A percentile compares a stretch with the other conserved stretches of the same genome.
phyloP scores from a whole-genome alignment of 768 basidiomycete genomes.

The Panaeolus cyanescens region DNA sequence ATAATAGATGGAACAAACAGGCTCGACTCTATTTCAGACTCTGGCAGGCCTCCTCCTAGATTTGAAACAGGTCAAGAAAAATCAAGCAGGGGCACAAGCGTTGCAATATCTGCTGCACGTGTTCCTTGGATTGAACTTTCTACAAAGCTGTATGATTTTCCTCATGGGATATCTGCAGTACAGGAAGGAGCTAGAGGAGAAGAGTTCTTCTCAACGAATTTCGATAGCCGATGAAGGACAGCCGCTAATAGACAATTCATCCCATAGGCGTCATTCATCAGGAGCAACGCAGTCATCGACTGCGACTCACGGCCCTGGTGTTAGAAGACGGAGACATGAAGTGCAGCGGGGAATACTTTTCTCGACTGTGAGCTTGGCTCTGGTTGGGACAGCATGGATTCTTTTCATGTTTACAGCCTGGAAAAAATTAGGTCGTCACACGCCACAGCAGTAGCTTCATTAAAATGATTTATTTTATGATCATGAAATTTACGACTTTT shows the following conservation, averaged over 20 bases:
- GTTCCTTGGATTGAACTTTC: constrained; percentile 57
- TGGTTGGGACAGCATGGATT: constrained; percentile 59
- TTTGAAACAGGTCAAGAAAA: constrained; percentile 29
- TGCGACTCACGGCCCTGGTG: constrained; percentile 2
- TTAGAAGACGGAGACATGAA: constrained; percentile 27
- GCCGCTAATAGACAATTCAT: neutral
- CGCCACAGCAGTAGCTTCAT: neutral
- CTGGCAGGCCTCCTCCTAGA: constrained; percentile 73
- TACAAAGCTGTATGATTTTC: constrained; percentile 56
- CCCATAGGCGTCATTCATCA: neutral
- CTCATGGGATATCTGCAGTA: constrained; percentile 50
- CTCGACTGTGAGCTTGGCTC: constrained; percentile 36
- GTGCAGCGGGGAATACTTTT: constrained; percentile 53
- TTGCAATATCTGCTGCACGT: constrained; percentile 57
- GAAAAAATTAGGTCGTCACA: constrained; percentile 43
- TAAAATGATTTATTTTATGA: neutral
- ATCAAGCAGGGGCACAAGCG: constrained; percentile 25
- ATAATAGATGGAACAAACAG: constrained; percentile 70
- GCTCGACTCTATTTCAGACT: constrained; percentile 72
- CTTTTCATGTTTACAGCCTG: constrained; percentile 66
- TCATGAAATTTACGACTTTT: neutral
- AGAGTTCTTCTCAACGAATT: neutral
- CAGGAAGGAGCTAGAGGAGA: constrained; percentile 29
- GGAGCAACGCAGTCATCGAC: constrained; percentile 1
- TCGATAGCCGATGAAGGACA: neutral